Base-by-base conservation (phyloP, 2,329 filamentous ascomycete species). In the Teratosphaeriaceae sp. region DNA sequence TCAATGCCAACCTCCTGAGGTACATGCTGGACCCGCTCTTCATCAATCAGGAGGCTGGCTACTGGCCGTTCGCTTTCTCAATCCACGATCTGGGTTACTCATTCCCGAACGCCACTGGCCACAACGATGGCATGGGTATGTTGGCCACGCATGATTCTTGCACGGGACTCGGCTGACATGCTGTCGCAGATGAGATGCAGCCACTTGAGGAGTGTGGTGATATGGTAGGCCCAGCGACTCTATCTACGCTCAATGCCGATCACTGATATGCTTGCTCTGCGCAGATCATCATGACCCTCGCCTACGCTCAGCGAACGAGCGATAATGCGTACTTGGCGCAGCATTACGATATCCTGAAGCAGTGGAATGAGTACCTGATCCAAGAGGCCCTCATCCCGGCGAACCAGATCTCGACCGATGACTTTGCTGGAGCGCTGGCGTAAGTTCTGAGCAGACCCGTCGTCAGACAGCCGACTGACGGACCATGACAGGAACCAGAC, bases 11-110 rank as follows among this genome's bases (percentile, higher is more conserved):
- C 45, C 90, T 85, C 85, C 69, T 89, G 44, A 83, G 80, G 1
- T 89, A 89, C 57, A 71, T 90, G 2, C 69, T 92, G 3, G 85
- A 90, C 61, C 86, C 86, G 5, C 69, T 90, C 19, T 74, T 92
- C 40, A 86, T 92, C 64, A 84, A 92, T 61, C 85, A 85, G 70
- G 66, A 85, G 19, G 88, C 84, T 57, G 85, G 85, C 1, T 84
- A 89, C 60, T 94, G 92, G 59, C 87, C 87, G 6, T 90, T 90
- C 57, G 73, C 83, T 49, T 87, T 87, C 61, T 82, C 79, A 48
- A 85, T 88, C 79, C 84, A 88, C 58, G 84, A 88, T 63, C 69
- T 88, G 20, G 84, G 84, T 1, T 62, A 75, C 0, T 79, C 82
- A 56, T 88, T 86, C 60, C 84, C 84, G 2, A 88, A 88, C 52